A percentile compares a stretch with the other conserved stretches of the same genome.
phyloP scores from a whole-genome alignment of 768 basidiomycete species.

The Lentinus tigrinus region DNA sequence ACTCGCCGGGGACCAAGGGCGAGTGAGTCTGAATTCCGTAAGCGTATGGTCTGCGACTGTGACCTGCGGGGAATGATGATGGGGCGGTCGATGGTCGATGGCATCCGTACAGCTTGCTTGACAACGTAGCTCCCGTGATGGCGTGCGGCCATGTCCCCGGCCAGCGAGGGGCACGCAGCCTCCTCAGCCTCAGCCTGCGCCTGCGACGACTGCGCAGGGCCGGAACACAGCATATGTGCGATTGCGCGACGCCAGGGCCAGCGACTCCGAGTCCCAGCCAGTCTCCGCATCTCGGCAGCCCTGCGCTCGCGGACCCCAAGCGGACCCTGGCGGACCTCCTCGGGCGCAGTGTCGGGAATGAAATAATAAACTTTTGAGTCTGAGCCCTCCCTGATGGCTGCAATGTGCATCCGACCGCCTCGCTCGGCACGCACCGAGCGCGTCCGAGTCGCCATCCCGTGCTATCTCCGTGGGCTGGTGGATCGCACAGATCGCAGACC shows the following conservation, averaged over 20 bases:
- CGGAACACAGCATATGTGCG: conserved; percentile 9
- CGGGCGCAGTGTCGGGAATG: conserved; percentile 11
- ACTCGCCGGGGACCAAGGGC: conserved; percentile 11
- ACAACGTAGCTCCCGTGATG: conserved; percentile 26
- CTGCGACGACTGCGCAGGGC: conserved; percentile 16
- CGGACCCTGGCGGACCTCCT: conserved; percentile 10
- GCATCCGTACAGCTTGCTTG: conserved; percentile 19
- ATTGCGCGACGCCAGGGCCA: too few relatives aligned
- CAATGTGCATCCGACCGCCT: neutral
- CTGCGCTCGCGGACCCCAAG: neutral
- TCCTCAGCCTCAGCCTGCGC: too few relatives aligned
- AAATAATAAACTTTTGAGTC: conserved; percentile 25
- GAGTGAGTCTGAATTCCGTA: conserved; percentile 22
- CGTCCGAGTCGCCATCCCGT: conserved; percentile 3
- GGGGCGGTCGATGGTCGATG: conserved; percentile 8
- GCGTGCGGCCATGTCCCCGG: conserved; percentile 9
- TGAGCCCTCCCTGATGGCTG: neutral
- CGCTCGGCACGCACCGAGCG: conserved; percentile 12
- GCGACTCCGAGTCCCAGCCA: too few relatives aligned
- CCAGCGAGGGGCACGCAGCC: too few relatives aligned
- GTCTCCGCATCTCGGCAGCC: too few relatives aligned
- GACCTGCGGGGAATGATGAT: conserved; percentile 20
- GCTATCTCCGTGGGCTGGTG: conserved; percentile 11
- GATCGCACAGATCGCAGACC: neutral
- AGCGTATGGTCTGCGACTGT: conserved; percentile 15